A percentile compares a stretch with the other conserved stretches of the same genome.
phyloP scores from a whole-genome alignment of 192 early-diverging fungal species.

The Backusella luteola region DNA sequence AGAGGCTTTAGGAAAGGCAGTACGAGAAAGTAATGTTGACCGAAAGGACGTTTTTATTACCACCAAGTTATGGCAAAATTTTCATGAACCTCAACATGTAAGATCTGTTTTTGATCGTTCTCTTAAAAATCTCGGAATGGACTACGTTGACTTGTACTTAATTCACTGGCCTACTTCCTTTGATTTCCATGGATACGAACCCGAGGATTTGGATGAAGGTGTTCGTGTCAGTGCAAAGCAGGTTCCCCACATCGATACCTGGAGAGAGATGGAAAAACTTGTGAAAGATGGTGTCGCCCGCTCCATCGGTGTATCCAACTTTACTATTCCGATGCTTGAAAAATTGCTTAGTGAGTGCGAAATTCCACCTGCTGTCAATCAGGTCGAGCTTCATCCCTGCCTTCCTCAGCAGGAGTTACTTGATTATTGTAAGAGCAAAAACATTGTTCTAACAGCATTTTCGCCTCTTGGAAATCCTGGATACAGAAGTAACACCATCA shows the following conservation, averaged over 20 bases:
- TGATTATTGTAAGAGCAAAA: constrained; percentile 55
- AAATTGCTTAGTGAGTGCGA: constrained; percentile 56
- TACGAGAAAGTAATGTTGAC: constrained; percentile 44
- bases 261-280: constrained; percentile 73
- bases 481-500: constrained; percentile 10
- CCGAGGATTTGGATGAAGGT: constrained; percentile 1
- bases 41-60: constrained; percentile 69
- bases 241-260: constrained; percentile 57
- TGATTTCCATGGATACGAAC: constrained; percentile 35
- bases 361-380: constrained; percentile 72
- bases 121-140: constrained; percentile 65
- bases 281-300: constrained; percentile 59
- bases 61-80: constrained; percentile 47
- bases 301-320: constrained; percentile 83
- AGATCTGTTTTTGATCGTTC: constrained; percentile 60
- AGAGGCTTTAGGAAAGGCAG: constrained; percentile 61
- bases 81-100: constrained; percentile 65
- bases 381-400: constrained; percentile 57
- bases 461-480: constrained; percentile 61
- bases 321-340: constrained; percentile 52
- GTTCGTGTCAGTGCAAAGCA: constrained; percentile 34
- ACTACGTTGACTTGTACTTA: constrained; percentile 82
- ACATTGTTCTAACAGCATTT: constrained; percentile 70
- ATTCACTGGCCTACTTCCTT: constrained; percentile 83
- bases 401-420: constrained; percentile 56